Percentiles rank a stretch among this genome's conserved stretches.
phyloP scores from a whole-genome alignment of 306 rosid genomes.

The Arachis hypogaea region DNA sequence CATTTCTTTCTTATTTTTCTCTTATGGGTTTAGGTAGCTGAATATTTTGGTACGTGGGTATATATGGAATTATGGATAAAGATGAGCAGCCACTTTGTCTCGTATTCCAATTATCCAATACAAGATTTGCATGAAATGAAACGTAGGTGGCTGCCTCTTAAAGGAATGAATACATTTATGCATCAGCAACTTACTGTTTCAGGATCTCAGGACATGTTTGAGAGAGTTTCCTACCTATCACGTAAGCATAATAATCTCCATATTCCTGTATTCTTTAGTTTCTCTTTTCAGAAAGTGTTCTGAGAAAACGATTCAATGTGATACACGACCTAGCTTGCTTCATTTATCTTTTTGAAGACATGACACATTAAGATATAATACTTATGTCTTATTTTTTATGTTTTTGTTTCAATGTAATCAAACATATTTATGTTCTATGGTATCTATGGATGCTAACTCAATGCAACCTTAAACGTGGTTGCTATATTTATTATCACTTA shows the following conservation, averaged over 20 bases:
- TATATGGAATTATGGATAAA: neutral
- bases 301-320: neutral
- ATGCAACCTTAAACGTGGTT: too few relatives aligned
- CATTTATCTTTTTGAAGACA: neutral
- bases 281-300: neutral
- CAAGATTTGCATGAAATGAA: constrained; percentile 2
- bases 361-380: too few relatives aligned
- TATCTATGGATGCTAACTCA: too few relatives aligned
- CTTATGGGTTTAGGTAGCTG: too few relatives aligned
- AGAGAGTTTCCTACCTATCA: constrained; percentile 23
- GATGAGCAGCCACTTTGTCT: neutral
- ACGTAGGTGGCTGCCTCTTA: constrained; percentile 16
- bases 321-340: neutral
- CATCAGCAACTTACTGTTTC: neutral
- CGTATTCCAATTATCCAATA: neutral
- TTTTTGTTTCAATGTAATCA: too few relatives aligned
- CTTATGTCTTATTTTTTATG: too few relatives aligned
- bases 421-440: too few relatives aligned
- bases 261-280: neutral
- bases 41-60: too few relatives aligned
- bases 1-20: too few relatives aligned
- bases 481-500: too few relatives aligned
- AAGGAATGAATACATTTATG: constrained; percentile 19
- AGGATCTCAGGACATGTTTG: neutral
- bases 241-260: constrained; percentile 15